These are phyloP conservation scores for Geotrichum siamense DNA, from an alignment of 1,139 yeast genomes.

Conservation along the genomic window DNA sequence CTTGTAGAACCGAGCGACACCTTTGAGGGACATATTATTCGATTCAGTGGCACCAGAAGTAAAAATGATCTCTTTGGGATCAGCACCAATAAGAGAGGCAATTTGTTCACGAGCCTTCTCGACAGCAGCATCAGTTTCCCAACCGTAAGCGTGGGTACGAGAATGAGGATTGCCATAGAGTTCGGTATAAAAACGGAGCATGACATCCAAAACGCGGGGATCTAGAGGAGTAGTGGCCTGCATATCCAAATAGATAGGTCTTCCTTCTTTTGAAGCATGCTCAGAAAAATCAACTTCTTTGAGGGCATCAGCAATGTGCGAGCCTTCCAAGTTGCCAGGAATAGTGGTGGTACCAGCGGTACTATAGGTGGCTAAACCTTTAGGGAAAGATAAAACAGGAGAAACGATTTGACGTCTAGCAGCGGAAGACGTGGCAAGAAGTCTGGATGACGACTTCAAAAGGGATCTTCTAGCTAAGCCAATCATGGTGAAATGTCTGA, in stretches of 20 bases:
- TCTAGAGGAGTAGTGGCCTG: constrained; percentile 98
- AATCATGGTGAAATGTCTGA: constrained; percentile 5
- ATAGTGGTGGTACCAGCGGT: background rate
- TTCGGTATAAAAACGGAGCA: constrained; percentile 90
- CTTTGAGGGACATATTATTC: constrained; percentile 89
- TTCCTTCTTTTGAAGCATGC: constrained; percentile 24
- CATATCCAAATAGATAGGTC: constrained; percentile 91
- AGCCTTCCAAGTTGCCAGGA: constrained; percentile 14
- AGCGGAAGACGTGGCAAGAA: background rate
- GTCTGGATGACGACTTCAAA: constrained; percentile 6
- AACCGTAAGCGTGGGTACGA: constrained; percentile 95
- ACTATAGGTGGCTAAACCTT: constrained; percentile 2
- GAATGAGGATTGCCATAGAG: constrained; percentile 97
- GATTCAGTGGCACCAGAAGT: constrained; percentile 98
- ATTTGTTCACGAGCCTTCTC: constrained; percentile 77
- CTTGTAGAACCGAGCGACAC: constrained; percentile 87
- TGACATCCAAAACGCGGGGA: constrained; percentile 90
- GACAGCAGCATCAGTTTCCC: constrained; percentile 95
- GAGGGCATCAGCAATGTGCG: constrained; percentile 13
- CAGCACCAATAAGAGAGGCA: constrained; percentile 82
- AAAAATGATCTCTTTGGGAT: constrained; percentile 92
- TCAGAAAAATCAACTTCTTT: constrained; percentile 13
- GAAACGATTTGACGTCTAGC: background rate
- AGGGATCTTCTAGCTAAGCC: constrained; percentile 11
- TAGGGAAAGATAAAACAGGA: constrained; percentile 7